Percentiles rank a stretch among this genome's conserved stretches.
Conservation (phyloP, 2,329 filamentous ascomycete species). For the Coccinonectria pachysandricola region DNA sequence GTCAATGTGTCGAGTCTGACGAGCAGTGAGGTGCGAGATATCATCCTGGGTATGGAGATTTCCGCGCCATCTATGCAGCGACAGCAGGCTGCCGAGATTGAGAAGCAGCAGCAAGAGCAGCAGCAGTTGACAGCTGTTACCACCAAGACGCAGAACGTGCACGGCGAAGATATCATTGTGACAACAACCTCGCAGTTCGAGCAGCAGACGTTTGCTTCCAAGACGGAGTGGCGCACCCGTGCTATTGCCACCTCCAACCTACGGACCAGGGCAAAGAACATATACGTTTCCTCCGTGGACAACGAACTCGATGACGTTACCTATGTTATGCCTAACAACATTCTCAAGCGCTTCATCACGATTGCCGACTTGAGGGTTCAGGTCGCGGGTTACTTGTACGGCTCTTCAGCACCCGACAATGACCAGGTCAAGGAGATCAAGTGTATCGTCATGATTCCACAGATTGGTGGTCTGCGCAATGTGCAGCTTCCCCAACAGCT, state of each 20-base stretch:
- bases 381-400: constrained; percentile 92
- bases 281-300: constrained; percentile 95
- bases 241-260: constrained; percentile 95
- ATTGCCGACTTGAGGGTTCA: constrained; percentile 94
- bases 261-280: constrained; percentile 89
- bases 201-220: constrained; percentile 93
- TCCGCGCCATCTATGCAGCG: constrained; percentile 95
- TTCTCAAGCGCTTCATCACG: constrained; percentile 95
- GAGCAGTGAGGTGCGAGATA: constrained; percentile 92
- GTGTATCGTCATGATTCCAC: constrained; percentile 94
- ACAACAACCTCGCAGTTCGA: constrained; percentile 98
- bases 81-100: constrained; percentile 95
- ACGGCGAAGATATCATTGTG: constrained; percentile 95
- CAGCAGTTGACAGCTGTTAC: constrained; percentile 94
- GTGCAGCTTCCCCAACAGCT: constrained; percentile 84
- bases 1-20: constrained; percentile 97
- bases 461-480: constrained; percentile 86
- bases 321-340: constrained; percentile 98
- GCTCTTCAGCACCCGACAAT: constrained; percentile 84
- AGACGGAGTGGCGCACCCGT: constrained; percentile 96
- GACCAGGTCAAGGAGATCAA: constrained; percentile 94
- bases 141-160: constrained; percentile 95
- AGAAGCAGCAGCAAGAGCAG: constrained; percentile 97
- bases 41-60: constrained; percentile 99
- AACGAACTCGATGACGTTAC: constrained; percentile 84